These are phyloP conservation scores for Xylaria sp. DNA, from an alignment of 2,329 filamentous ascomycete species.

Conservation along the genomic window DNA sequence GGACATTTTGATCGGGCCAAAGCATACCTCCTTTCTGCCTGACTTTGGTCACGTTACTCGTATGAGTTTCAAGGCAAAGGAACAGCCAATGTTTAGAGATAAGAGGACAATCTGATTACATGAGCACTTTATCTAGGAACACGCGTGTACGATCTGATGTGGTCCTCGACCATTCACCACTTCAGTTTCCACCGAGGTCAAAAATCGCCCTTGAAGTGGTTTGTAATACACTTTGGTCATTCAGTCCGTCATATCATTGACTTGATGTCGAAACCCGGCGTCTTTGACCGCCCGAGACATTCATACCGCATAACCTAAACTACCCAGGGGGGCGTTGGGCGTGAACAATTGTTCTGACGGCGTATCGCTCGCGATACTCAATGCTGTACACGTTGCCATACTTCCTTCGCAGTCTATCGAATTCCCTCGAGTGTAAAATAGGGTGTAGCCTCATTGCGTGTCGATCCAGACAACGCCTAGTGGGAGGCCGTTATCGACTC, in stretches of 20 bases:
- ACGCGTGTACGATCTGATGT: constrained; percentile 1
- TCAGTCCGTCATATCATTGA: constrained; percentile 1
- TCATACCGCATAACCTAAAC: constrained; percentile 3
- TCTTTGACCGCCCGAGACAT: not conserved
- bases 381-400: not conserved
- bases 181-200: constrained; percentile 16
- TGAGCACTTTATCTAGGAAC: not conserved
- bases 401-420: not conserved
- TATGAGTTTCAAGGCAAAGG: constrained; percentile 1
- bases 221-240: constrained; percentile 2
- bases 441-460: not conserved
- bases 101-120: constrained; percentile 13
- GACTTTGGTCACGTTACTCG: constrained; percentile 4
- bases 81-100: not conserved
- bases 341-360: not conserved
- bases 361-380: not conserved
- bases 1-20: constrained; percentile 1
- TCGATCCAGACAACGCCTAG: constrained; percentile 11
- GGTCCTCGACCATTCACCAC: constrained; percentile 4
- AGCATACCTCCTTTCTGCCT: constrained; percentile 8
- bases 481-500: constrained; percentile 52
- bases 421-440: not conserved
- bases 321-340: not conserved
- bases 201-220: not conserved
- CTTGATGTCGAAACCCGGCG: not conserved